These are phyloP conservation scores for Cardamine chenopodiifolia DNA, from an alignment of 345 rosid genomes.

Conservation along the genomic window DNA sequence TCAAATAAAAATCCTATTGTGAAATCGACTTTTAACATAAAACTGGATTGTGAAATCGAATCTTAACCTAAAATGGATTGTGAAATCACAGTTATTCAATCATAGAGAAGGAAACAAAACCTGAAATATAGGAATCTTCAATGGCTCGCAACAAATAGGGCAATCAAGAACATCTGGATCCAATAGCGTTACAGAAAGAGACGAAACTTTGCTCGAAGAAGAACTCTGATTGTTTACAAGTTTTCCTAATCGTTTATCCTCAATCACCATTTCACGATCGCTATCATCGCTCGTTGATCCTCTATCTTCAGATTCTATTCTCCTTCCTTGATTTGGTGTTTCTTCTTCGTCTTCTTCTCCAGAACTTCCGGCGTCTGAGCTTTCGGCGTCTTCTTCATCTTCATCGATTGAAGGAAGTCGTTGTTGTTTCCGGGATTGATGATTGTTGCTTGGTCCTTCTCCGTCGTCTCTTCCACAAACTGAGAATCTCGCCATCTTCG, in stretches of 20 bases:
- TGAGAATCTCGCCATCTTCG: conserved; percentile 34
- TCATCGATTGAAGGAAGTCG: conserved; percentile 39
- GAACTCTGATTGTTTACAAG: conserved; percentile 11
- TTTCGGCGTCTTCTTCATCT: conserved; percentile 33
- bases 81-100: not conserved
- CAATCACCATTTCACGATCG: not conserved
- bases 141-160: conserved; percentile 38
- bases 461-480: conserved; percentile 37
- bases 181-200: conserved; percentile 21
- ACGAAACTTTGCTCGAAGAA: conserved; percentile 24
- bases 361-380: conserved; percentile 24
- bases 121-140: conserved; percentile 39
- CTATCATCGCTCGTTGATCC: conserved; percentile 28
- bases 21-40: not conserved
- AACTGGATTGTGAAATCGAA: not conserved
- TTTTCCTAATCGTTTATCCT: not conserved
- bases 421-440: conserved; percentile 28
- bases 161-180: conserved; percentile 45
- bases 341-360: conserved; percentile 31
- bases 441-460: conserved; percentile 35
- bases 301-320: not conserved
- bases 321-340: not conserved
- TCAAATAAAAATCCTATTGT: not conserved
- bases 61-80: not conserved
- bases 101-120: conserved; percentile 9